Evolutionary conservation across 2,329 filamentous ascomycete species (phyloP), one percentile per base, ranked within the genome.

Genomic region (Scedosporium dehoogii): DNA sequence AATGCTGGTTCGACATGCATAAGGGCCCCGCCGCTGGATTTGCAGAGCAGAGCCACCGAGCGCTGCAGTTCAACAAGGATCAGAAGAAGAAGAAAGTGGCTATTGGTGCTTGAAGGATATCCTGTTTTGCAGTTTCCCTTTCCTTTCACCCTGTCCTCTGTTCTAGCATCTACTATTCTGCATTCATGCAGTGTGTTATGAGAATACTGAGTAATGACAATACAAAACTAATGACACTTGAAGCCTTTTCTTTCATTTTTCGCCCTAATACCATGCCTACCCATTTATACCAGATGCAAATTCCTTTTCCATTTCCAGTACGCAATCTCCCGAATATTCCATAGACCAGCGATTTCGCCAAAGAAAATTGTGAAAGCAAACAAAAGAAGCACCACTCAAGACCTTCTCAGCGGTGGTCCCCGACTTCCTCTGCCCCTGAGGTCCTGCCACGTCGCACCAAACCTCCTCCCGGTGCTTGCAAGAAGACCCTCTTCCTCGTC

Each of bases 401-500:
- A 21, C 41, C 38, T 23, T 10, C 18, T 46, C 44, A n/a, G 44
- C 42, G 23, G 10, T 33, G 38, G 21, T 25, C 6, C 21, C 27
- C 7, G 16, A 14, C 58, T 5, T 25, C 23, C n/a, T 60, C 63
- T 73, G 1, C 88, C 89, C 1, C 88, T 90, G 59, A 96, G 88
- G 71, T 96, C 91, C 72, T 93, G 85, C 92, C 92, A 97, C 1
- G 89, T 92, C 4, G 91, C 91, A 53, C 89, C 88, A 67, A 96
- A 92, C 38, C 91, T 82, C 63, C 91, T 79, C 5, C 91, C 86
- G 0, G 92, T 96, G 68, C 85, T 91, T 0, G 91, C 91, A 57
- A 99, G 78, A 58, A 99, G 78, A 10, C 92, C 91, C 76, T 99
- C 94, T 71, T 99, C 94, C 72, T 97, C 94, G 18, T 93, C 92